Percentiles rank a stretch among this genome's conserved stretches.
Evolutionary conservation across 2,329 filamentous ascomycete genomes (phyloP).

Genomic region (Botrytis squamosa): DNA sequence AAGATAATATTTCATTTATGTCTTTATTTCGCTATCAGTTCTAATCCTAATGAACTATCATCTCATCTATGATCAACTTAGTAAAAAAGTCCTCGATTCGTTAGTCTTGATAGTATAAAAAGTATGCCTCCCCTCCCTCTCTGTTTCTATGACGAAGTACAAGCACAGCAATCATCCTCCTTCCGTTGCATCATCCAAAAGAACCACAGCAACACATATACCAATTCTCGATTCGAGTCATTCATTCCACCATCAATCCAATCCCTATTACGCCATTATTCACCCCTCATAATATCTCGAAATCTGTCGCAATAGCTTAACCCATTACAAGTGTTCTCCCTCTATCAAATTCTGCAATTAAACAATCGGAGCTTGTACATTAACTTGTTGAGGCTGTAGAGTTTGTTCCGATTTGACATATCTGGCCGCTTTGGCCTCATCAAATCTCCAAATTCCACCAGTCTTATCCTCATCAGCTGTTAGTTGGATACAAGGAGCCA

Average conservation of each 20-base stretch:
- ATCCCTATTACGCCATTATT: constrained; percentile 16
- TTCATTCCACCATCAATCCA: constrained; percentile 10
- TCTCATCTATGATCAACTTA: neutral
- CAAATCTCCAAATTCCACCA: constrained; percentile 69
- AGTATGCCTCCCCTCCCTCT: neutral
- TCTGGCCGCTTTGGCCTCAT: constrained; percentile 43
- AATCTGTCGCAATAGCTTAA: neutral
- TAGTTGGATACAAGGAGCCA: constrained; percentile 45
- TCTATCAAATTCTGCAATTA: neutral
- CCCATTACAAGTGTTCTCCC: neutral
- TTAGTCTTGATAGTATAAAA: constrained; percentile 11
- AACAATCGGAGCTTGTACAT: constrained; percentile 1
- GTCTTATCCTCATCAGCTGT: constrained; percentile 59
- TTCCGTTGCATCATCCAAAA: neutral
- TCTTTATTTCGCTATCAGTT: neutral
- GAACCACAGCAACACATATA: neutral
- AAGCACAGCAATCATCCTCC: neutral
- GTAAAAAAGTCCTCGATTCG: neutral
- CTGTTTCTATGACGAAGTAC: neutral
- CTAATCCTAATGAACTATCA: neutral
- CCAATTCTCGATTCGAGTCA: neutral
- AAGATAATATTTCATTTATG: neutral
- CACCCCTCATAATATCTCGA: neutral
- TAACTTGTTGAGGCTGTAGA: constrained; percentile 5
- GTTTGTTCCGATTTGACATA: neutral